Evolutionary conservation across 768 basidiomycete species (phyloP).

Genomic region (Daedaleopsis nitida): DNA sequence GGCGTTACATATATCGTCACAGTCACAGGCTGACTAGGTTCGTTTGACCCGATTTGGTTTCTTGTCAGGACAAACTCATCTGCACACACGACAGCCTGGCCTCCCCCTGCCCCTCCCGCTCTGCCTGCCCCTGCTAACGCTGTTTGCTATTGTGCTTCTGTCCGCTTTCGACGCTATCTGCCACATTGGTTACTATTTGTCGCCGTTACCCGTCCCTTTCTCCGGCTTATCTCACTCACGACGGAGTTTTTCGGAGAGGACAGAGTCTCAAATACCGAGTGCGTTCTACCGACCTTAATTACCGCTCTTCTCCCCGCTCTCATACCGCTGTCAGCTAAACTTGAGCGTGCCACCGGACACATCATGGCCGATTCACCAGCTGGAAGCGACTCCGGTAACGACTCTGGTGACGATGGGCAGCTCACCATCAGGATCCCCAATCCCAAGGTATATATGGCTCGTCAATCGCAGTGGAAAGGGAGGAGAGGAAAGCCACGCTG

Average conservation of each 20-base stretch:
- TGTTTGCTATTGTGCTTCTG: background rate
- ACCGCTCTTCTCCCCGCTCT: background rate
- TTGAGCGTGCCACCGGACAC: background rate
- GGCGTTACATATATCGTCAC: conserved; percentile 21
- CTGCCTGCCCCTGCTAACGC: background rate
- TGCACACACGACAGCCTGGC: conserved; percentile 9
- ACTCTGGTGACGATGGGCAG: conserved; percentile 37
- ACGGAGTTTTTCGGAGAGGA: background rate
- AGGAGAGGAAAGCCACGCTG: conserved; percentile 75
- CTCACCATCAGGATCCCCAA: conserved; percentile 70
- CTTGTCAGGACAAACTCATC: conserved; percentile 32
- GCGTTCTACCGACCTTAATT: background rate
- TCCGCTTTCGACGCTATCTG: background rate
- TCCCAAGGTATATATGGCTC: conserved; percentile 65
- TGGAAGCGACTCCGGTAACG: conserved; percentile 33
- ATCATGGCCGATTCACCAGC: conserved; percentile 32
- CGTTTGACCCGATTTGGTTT: conserved; percentile 35
- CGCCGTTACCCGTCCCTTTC: background rate
- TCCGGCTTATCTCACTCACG: background rate
- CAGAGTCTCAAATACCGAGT: background rate
- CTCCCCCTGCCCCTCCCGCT: conserved; percentile 7
- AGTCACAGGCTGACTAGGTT: conserved; percentile 33
- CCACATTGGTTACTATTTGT: background rate
- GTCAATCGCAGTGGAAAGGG: conserved; percentile 75
- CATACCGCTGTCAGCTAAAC: no score